Evolutionary conservation across 2,329 filamentous ascomycete genomes (phyloP), one percentile per base, ranked within the genome.

Genomic region (Ceratocystis harringtonii): DNA sequence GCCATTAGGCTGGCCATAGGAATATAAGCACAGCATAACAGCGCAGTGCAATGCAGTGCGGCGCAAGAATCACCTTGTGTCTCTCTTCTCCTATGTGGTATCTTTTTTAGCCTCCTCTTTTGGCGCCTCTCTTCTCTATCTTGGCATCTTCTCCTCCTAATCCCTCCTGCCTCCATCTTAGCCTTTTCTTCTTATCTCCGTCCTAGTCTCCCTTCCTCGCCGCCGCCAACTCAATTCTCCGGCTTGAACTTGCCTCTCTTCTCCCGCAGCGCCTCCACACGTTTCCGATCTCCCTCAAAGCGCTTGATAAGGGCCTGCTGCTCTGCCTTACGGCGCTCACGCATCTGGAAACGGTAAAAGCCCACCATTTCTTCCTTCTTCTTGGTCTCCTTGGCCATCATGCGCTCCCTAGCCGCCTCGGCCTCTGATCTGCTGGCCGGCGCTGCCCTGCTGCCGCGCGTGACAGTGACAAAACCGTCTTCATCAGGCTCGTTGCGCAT

Each of bases 391-490:
- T 85, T 82, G 74, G 88, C 84, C 72, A 83, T 76, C 78, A 85
- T 81, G 74, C 79, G 81, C 71, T 77, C 77, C 68, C 76, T 76
- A 60, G 80, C 80, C 70, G 84, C 83, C 71, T 85, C 82, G 50
- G 85, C 84, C 71, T 88, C 90, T 70, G 87, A 87, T 68, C 85
- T 81, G 65, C 86, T 82, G 1, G 89, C 91, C 0, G 89, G 85
- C n/a, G 87, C 88, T 5, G 80, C 80, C 66, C 87, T 79, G 48
- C 89, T 88, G 30, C 91, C 91, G 65, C 89, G 82, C 1, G 86
- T 88, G 28, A 99, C 94, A 2, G 92, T 97, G 61, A 97, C 82
- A 73, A 99, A 99, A 1, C 94, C 94, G 74, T 99, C 94, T 72
- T 90, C 92, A 74, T 99, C 94, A 0, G 92, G 90, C 71, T 90